Conservation (phyloP, 257 asterid genomes). For the Solanum okadae region DNA sequence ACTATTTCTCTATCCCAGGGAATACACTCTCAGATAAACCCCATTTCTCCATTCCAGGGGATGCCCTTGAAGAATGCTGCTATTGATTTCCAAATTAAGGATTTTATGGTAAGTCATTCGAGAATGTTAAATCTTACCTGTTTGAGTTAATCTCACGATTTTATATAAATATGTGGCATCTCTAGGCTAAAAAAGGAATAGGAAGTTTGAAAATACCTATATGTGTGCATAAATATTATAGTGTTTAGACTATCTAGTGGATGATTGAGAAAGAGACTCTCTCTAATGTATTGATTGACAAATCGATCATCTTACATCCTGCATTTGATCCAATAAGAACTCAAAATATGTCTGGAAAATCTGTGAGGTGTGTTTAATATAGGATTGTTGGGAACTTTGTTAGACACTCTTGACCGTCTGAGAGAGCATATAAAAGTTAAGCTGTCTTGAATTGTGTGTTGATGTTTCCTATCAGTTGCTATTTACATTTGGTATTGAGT, state of each 20-base stretch:
- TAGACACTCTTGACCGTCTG: background rate
- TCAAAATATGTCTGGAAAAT: background rate
- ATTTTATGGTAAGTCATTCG: slow-evolving; percentile 2
- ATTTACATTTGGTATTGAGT: background rate
- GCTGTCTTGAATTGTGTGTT: background rate
- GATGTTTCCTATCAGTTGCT: background rate
- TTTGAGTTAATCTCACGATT: background rate
- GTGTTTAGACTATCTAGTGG: background rate
- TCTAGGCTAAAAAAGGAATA: background rate
- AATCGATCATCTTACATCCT: background rate
- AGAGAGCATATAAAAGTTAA: background rate
- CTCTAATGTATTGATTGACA: background rate
- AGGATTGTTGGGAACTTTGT: background rate
- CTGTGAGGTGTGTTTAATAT: background rate
- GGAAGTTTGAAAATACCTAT: background rate
- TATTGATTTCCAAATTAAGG: background rate
- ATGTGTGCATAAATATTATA: background rate
- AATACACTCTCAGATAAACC: background rate
- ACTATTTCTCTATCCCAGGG: slow-evolving; percentile 14
- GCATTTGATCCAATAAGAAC: background rate
- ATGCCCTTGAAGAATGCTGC: background rate
- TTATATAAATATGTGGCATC: background rate
- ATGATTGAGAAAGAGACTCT: background rate
- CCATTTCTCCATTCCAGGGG: slow-evolving; percentile 1
- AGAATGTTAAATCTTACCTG: background rate